Percentiles rank a stretch among this genome's conserved stretches.
Conservation (phyloP, 345 rosid genomes). For the Zanthoxylum bungeanum region DNA sequence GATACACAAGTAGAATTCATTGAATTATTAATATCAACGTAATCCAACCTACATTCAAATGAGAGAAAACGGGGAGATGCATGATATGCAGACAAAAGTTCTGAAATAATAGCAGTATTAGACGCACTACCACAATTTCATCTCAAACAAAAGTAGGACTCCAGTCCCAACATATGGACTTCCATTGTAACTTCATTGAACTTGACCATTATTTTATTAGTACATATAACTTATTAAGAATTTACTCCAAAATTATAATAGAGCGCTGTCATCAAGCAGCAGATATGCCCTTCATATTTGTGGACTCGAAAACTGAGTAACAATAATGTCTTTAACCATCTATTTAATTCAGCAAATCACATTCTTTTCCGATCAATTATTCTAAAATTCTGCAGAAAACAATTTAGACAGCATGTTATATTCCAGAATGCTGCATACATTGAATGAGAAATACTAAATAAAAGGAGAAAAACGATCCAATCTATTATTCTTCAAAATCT, state of each 20-base stretch:
- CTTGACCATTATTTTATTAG: background rate
- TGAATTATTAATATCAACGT: background rate
- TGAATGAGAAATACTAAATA: background rate
- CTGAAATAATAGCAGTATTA: background rate
- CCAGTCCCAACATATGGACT: background rate
- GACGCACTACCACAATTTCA: conserved; percentile 1
- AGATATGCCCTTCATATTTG: background rate
- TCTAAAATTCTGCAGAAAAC: background rate
- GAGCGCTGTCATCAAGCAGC: background rate
- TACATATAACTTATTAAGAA: background rate
- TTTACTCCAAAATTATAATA: background rate
- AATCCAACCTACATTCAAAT: background rate
- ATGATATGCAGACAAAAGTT: background rate
- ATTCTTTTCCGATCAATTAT: background rate
- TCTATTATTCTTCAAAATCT: background rate
- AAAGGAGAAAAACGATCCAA: background rate
- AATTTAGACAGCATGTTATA: background rate
- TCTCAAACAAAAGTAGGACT: background rate
- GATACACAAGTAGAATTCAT: background rate
- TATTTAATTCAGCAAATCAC: background rate
- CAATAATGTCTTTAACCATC: background rate
- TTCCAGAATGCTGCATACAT: background rate
- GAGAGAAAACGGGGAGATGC: background rate
- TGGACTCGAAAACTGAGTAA: too few species aligned
- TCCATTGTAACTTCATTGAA: background rate